phyloP scores from a whole-genome alignment of 2,329 filamentous ascomycete genomes.

The Curvularia spicifera region DNA sequence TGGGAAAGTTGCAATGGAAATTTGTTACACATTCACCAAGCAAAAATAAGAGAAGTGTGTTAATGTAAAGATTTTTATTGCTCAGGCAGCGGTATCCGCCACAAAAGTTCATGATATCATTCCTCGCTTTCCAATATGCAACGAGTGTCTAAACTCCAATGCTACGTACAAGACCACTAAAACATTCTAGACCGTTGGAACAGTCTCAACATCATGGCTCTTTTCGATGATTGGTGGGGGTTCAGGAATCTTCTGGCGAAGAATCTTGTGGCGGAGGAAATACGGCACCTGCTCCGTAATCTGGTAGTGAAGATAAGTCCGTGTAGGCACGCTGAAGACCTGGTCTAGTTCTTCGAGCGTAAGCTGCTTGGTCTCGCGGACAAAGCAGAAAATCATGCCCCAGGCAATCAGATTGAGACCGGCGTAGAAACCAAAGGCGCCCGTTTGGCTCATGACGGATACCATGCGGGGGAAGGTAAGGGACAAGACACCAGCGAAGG shows the following conservation, averaged over 20 bases:
- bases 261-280: conserved; percentile 51
- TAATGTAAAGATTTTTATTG: too few species aligned
- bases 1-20: too few species aligned
- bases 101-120: neutral
- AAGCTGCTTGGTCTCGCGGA: conserved; percentile 50
- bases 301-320: conserved; percentile 50
- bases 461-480: conserved; percentile 51
- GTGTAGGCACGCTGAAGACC: conserved; percentile 48
- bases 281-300: conserved; percentile 50
- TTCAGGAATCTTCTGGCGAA: conserved; percentile 48
- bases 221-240: conserved; percentile 51
- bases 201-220: conserved; percentile 10
- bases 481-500: conserved; percentile 49
- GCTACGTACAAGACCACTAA: neutral
- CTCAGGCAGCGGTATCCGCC: too few species aligned
- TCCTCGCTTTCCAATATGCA: neutral
- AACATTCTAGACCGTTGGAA: conserved; percentile 6
- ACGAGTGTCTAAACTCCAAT: neutral
- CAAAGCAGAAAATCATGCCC: conserved; percentile 50
- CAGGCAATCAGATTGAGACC: conserved; percentile 51
- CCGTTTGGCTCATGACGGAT: conserved; percentile 47
- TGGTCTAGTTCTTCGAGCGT: conserved; percentile 49
- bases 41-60: too few species aligned
- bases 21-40: too few species aligned
- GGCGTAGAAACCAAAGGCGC: conserved; percentile 52